Percentiles rank a stretch among this genome's conserved stretches.
These are phyloP conservation scores for Podospora conica DNA, from an alignment of 495 filamentous ascomycete species.

Conservation along the genomic window DNA sequence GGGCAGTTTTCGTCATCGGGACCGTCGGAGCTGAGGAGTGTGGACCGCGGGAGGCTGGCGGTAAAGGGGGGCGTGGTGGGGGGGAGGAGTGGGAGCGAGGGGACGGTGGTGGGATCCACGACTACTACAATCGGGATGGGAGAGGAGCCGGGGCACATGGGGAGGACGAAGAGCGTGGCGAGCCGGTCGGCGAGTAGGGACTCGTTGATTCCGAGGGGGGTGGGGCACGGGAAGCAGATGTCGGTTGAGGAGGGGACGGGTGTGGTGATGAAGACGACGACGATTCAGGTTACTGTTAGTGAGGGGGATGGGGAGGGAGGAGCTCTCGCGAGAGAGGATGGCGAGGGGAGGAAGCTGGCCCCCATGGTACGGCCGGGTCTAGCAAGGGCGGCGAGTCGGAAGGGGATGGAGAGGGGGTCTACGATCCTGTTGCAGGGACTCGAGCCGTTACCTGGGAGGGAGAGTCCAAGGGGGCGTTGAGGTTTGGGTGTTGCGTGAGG, in stretches of 20 bases:
- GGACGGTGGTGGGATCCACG: not conserved
- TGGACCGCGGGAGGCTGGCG: not conserved
- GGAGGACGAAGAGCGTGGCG: not conserved
- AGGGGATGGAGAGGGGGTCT: conserved; percentile 1
- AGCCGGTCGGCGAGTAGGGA: conserved; percentile 18
- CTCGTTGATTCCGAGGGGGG: conserved; percentile 19
- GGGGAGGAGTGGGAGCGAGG: conserved; percentile 17
- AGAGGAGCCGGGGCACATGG: not conserved
- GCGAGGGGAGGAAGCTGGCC: not conserved
- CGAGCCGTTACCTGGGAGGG: not conserved
- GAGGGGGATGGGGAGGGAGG: not conserved
- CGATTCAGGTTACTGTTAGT: conserved; percentile 21
- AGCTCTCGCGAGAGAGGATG: not conserved
- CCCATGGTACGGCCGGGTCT: not conserved
- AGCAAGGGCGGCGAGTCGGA: not conserved
- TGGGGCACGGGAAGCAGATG: not conserved
- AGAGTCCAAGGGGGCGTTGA: not conserved
- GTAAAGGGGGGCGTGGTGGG: conserved; percentile 20
- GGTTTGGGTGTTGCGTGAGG: not conserved
- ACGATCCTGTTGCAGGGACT: not conserved
- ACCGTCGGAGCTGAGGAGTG: conserved; percentile 38
- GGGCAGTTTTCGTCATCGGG: conserved; percentile 14
- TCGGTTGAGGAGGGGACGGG: not conserved
- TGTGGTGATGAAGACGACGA: conserved; percentile 27
- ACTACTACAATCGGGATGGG: conserved; percentile 9